These are phyloP conservation scores for Cercophora newfieldiana DNA, from an alignment of 495 filamentous ascomycete genomes.

Conservation along the genomic window DNA sequence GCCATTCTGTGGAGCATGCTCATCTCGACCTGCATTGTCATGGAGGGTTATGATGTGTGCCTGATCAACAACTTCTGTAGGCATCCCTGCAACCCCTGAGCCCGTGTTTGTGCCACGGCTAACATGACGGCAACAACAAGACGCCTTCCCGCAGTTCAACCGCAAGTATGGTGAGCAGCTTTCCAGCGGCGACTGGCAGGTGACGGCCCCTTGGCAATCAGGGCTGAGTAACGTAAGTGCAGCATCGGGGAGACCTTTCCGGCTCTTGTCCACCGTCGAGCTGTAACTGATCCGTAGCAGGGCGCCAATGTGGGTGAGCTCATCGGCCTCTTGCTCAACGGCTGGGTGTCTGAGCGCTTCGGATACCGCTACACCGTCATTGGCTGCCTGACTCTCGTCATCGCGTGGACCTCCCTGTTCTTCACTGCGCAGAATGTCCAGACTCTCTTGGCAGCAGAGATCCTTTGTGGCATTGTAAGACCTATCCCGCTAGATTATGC, in stretches of 20 bases:
- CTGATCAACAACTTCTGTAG: constrained; percentile 59
- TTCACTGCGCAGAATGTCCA: constrained; percentile 73
- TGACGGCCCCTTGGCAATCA: constrained; percentile 74
- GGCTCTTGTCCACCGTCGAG: not conserved
- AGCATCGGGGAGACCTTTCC: not conserved
- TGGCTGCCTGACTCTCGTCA: constrained; percentile 62
- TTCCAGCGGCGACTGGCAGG: constrained; percentile 60
- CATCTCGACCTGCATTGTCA: constrained; percentile 62
- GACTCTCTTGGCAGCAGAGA: constrained; percentile 69
- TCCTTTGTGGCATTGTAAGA: constrained; percentile 66
- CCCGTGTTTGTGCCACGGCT: not conserved
- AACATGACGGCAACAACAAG: constrained; percentile 17
- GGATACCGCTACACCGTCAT: constrained; percentile 74
- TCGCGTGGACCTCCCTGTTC: constrained; percentile 72
- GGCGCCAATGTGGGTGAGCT: constrained; percentile 61
- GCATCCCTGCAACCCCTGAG: not conserved
- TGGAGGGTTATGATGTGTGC: constrained; percentile 65
- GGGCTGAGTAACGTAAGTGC: constrained; percentile 67
- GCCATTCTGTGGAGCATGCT: constrained; percentile 60
- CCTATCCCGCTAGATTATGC: not conserved
- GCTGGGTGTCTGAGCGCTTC: constrained; percentile 71
- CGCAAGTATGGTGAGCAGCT: constrained; percentile 63
- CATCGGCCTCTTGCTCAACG: constrained; percentile 75
- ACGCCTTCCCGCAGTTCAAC: constrained; percentile 63
- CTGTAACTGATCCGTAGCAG: constrained; percentile 16